Conservation (phyloP, 2,329 filamentous ascomycete species). For the Cryphonectria radicalis region DNA sequence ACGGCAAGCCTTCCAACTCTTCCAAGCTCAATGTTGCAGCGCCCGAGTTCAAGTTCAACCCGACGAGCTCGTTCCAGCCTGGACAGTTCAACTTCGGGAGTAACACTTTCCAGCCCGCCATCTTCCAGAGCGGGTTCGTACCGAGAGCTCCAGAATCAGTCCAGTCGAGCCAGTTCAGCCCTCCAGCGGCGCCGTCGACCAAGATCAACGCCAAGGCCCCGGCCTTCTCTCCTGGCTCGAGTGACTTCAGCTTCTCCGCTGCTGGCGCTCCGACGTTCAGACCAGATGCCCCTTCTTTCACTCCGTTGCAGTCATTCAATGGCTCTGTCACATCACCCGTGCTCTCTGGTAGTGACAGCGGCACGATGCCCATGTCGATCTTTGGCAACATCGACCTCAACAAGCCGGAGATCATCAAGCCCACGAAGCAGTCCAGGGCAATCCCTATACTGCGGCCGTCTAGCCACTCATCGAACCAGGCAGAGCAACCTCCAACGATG, state of each 20-base stretch:
- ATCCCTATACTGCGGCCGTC: slow-evolving; percentile 77
- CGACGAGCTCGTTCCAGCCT: slow-evolving; percentile 55
- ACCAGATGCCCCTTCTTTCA: slow-evolving; percentile 77
- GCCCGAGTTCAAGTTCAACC: slow-evolving; percentile 83
- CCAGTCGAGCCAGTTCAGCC: slow-evolving; percentile 47
- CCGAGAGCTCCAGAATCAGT: slow-evolving; percentile 42
- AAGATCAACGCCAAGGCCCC: slow-evolving; percentile 73
- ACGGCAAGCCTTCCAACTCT: slow-evolving; percentile 71
- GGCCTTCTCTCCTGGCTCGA: slow-evolving; percentile 70
- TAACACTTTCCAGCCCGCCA: slow-evolving; percentile 52
- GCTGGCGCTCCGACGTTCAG: slow-evolving; percentile 68
- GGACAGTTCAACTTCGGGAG: slow-evolving; percentile 55
- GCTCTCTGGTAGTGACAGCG: slow-evolving; percentile 50
- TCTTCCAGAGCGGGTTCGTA: slow-evolving; percentile 47
- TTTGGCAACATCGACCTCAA: slow-evolving; percentile 72
- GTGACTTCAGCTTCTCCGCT: slow-evolving; percentile 70
- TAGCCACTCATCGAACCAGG: slow-evolving; percentile 44
- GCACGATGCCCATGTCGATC: slow-evolving; percentile 55
- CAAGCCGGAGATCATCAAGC: slow-evolving; percentile 65
- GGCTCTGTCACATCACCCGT: slow-evolving; percentile 52
- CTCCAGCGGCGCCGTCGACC: slow-evolving; percentile 46
- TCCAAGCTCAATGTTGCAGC: slow-evolving; percentile 83
- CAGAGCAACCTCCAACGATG: slow-evolving; percentile 34
- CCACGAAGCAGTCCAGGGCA: slow-evolving; percentile 76
- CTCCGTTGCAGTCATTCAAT: slow-evolving; percentile 58